Evolutionary conservation across 164 flowering plant species (phyloP).

Genomic region (Sedum album): DNA sequence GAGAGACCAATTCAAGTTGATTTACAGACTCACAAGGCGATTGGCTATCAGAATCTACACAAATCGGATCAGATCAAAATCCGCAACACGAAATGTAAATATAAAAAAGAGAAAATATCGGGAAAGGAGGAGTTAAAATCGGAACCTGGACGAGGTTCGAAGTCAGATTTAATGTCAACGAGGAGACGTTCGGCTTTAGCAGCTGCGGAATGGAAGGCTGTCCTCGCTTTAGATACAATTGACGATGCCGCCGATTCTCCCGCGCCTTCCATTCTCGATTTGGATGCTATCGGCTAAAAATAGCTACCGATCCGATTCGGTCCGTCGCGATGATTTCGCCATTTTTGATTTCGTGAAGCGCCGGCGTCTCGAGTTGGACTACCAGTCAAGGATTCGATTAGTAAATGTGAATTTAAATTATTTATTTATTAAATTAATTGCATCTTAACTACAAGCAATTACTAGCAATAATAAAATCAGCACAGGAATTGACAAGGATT

Average conservation of each 20-base stretch:
- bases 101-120: conserved; percentile 1
- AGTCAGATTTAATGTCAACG: conserved; percentile 58
- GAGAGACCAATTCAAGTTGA: conserved; percentile 16
- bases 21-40: conserved; percentile 16
- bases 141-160: conserved; percentile 43
- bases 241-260: conserved; percentile 20
- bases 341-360: not conserved
- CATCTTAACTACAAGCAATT: too few species aligned
- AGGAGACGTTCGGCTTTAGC: conserved; percentile 82
- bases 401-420: too few species aligned
- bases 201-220: conserved; percentile 91
- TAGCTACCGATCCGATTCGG: not conserved
- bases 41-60: conserved; percentile 35
- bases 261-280: not conserved
- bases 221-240: conserved; percentile 72
- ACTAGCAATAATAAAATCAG: too few species aligned
- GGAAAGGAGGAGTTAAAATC: conserved; percentile 9
- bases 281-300: not conserved
- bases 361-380: not conserved
- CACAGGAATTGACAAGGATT: too few species aligned
- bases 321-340: not conserved
- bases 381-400: too few species aligned
- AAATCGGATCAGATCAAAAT: conserved; percentile 8
- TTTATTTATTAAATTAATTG: too few species aligned
- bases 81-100: not conserved